These are phyloP conservation scores for Xerocomus nothofagi DNA, from an alignment of 1,284 basidiomycete genomes.

Conservation along the genomic window DNA sequence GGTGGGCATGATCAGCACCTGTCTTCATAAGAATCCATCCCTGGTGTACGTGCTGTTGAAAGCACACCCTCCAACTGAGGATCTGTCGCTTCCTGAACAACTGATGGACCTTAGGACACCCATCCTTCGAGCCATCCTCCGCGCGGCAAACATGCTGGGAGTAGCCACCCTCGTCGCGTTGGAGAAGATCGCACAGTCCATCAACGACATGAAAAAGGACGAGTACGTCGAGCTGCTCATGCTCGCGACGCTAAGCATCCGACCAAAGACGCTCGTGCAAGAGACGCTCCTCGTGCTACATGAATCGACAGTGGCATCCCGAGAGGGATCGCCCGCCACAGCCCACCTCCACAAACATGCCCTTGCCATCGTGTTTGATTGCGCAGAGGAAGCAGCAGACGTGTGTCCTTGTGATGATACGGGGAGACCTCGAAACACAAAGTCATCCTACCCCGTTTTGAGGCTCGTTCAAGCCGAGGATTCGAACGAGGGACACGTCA, in stretches of 20 bases:
- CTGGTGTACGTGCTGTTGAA: slow-evolving; percentile 56
- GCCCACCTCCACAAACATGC: slow-evolving; percentile 54
- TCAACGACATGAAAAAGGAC: slow-evolving; percentile 41
- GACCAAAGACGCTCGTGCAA: slow-evolving; percentile 50
- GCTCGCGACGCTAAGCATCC: slow-evolving; percentile 49
- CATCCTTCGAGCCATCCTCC: slow-evolving; percentile 49
- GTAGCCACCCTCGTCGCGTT: slow-evolving; percentile 57
- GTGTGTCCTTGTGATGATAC: slow-evolving; percentile 62
- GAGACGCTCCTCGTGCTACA: slow-evolving; percentile 59
- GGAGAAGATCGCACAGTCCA: slow-evolving; percentile 49
- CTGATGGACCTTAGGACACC: slow-evolving; percentile 34
- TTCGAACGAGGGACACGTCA: slow-evolving; percentile 38
- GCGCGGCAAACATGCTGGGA: slow-evolving; percentile 51
- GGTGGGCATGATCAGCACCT: slow-evolving; percentile 35
- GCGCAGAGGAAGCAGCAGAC: slow-evolving; percentile 63
- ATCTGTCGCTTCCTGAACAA: slow-evolving; percentile 31
- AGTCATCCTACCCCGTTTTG: slow-evolving; percentile 41
- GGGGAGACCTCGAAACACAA: slow-evolving; percentile 45
- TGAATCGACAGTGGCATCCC: slow-evolving; percentile 41
- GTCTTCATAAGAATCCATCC: slow-evolving; percentile 50
- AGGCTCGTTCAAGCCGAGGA: slow-evolving; percentile 33
- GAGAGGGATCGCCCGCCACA: slow-evolving; percentile 26
- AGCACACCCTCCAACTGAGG: slow-evolving; percentile 43
- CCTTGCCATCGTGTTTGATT: slow-evolving; percentile 55
- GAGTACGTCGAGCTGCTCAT: slow-evolving; percentile 54